phyloP scores from a whole-genome alignment of 306 rosid genomes.

The Cucurbita maxima region DNA sequence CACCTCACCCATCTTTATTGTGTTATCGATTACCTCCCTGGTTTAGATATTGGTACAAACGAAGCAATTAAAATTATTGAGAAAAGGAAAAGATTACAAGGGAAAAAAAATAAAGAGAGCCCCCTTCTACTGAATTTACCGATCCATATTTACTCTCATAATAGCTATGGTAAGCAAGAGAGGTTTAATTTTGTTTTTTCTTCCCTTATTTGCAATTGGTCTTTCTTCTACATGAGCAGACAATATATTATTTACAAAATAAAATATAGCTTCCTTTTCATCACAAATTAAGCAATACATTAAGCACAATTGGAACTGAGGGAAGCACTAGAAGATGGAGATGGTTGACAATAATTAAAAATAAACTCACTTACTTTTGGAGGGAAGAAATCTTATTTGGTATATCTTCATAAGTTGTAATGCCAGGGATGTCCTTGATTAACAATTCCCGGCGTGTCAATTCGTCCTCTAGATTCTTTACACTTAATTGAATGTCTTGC shows the following conservation, averaged over 20 bases:
- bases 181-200: not conserved
- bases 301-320: not conserved
- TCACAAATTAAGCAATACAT: not conserved
- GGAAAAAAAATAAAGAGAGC: not conserved
- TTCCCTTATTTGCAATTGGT: not conserved
- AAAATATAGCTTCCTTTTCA: not conserved
- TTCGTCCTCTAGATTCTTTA: conserved; percentile 66
- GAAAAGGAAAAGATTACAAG: not conserved
- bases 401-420: conserved; percentile 63
- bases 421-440: conserved; percentile 57
- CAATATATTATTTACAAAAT: too few species aligned
- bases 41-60: conserved; percentile 13
- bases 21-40: conserved; percentile 68
- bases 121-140: not conserved
- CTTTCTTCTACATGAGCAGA: not conserved
- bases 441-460: conserved; percentile 53
- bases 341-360: not conserved
- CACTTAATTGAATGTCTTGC: conserved; percentile 47
- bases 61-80: not conserved
- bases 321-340: not conserved
- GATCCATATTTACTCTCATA: not conserved
- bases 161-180: not conserved
- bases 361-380: conserved; percentile 51
- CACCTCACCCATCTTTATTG: conserved; percentile 56
- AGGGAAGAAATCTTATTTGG: conserved; percentile 63